Evolutionary conservation across 2,329 filamentous ascomycete species (phyloP).

Genomic region (Penicillium nordicum): DNA sequence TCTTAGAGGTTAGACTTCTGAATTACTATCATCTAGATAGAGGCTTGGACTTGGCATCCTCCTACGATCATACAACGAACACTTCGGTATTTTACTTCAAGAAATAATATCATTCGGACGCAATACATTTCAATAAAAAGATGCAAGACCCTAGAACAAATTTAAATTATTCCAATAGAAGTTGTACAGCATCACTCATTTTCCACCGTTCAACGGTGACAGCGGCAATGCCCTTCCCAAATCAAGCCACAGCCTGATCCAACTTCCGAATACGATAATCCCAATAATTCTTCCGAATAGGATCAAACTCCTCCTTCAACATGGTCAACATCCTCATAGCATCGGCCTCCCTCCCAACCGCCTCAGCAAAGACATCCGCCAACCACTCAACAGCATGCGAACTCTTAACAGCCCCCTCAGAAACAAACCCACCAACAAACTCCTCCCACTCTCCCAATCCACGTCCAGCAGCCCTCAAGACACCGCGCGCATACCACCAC

Average conservation of each 20-base stretch:
- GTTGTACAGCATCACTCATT: background rate
- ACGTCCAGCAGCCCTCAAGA: constrained; percentile 63
- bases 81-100: background rate
- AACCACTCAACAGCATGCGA: constrained; percentile 57
- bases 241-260: constrained; percentile 10
- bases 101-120: background rate
- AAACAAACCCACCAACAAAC: constrained; percentile 55
- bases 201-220: background rate
- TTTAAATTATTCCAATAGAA: background rate
- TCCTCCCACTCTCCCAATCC: constrained; percentile 49
- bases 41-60: background rate
- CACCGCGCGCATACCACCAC: constrained; percentile 87
- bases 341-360: constrained; percentile 47
- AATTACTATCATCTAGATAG: background rate
- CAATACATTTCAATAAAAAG: background rate
- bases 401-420: constrained; percentile 51
- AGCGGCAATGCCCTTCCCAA: background rate
- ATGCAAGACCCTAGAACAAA: background rate
- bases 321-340: constrained; percentile 69
- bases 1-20: background rate
- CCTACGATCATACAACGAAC: background rate
- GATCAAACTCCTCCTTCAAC: constrained; percentile 83
- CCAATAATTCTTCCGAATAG: constrained; percentile 90
- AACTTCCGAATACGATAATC: constrained; percentile 62
- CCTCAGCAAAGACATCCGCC: constrained; percentile 44